A percentile compares a stretch with the other conserved stretches of the same genome.
Evolutionary conservation across 1,139 yeast genomes (phyloP).

Genomic region (Debaryomyces nepalensis): DNA sequence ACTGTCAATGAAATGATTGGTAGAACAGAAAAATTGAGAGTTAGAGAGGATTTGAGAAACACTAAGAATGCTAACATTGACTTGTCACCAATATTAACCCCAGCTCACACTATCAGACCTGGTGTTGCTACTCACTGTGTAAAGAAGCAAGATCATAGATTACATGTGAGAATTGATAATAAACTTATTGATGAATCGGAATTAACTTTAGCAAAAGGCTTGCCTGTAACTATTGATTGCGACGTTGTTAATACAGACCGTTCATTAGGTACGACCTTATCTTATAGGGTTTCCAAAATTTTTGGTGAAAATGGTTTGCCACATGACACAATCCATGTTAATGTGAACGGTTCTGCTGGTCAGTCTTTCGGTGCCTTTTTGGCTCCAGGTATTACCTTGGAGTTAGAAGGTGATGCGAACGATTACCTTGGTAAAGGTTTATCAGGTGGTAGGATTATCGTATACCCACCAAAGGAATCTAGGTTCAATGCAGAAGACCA

Average conservation of each 20-base stretch:
- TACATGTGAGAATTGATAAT: conserved; percentile 92
- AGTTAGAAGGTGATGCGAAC: conserved; percentile 95
- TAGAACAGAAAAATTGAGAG: conserved; percentile 85
- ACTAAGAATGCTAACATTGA: conserved; percentile 93
- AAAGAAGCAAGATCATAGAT: conserved; percentile 91
- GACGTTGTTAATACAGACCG: conserved; percentile 95
- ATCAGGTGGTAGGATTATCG: conserved; percentile 91
- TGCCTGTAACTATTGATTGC: conserved; percentile 93
- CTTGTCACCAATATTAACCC: conserved; percentile 90
- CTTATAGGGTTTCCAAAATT: conserved; percentile 89
- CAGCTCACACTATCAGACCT: conserved; percentile 97
- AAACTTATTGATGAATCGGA: conserved; percentile 96
- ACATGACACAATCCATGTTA: conserved; percentile 93
- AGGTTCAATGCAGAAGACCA: conserved; percentile 93
- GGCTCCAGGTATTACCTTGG: conserved; percentile 94
- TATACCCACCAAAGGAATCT: conserved; percentile 87
- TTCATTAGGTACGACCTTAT: conserved; percentile 91
- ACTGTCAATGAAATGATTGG: conserved; percentile 98
- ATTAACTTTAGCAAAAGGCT: conserved; percentile 87
- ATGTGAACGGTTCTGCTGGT: conserved; percentile 92
- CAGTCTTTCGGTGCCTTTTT: conserved; percentile 98
- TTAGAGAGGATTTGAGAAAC: conserved; percentile 82
- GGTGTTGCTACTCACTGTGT: conserved; percentile 95
- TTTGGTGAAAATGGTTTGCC: conserved; percentile 96
- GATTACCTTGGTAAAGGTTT: conserved; percentile 98